Evolutionary conservation across 1,284 basidiomycete genomes (phyloP), one percentile per base, ranked within the genome.

Genomic region (Tylopilus sp.): DNA sequence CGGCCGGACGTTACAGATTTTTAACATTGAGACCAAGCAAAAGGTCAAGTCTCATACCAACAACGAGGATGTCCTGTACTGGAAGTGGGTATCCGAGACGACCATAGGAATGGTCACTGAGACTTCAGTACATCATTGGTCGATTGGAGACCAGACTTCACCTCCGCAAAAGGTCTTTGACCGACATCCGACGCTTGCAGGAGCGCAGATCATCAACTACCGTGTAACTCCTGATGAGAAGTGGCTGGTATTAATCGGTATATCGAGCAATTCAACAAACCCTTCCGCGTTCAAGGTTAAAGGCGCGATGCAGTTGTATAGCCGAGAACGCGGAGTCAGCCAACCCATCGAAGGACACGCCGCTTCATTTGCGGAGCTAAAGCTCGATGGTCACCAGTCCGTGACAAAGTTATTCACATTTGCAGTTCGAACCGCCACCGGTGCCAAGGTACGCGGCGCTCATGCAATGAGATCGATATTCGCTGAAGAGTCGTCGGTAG

Each of bases 311-410:
- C 95, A 97, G 68, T 75, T 97, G 43, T 99, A 94, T 75, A 93
- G 86, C 75, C 80, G 77, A 62, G 89, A 89, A 58, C 82, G 97
- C 18, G 90, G 87, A n/a, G 94, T 99, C 59, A 95, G 90, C 62
- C 97, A 99, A 71, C 92, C 96, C 38, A 99, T 99, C 57, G 97
- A 99, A 67, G 97, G 97, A 12, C 97, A 99, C 66, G 97, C 97
- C 21, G 97, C 97, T 49, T 84, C 94, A 25, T 99, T 99, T 67
- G 92, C 95, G 18, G 88, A 93, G 69, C 70, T 99, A 55, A 94
- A 92, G 73, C 72, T 90, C 41, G 95, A 97, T 52, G 92, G 92
- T 26, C 84, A 89, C 59, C 79, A 88, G 60, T 77, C 82, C 52
- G 74, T 83, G 8, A 94, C 89, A 15, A 99, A 98, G 72, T 75